Conservation (phyloP, 305 asterid species). For the Solanum hybrid region DNA sequence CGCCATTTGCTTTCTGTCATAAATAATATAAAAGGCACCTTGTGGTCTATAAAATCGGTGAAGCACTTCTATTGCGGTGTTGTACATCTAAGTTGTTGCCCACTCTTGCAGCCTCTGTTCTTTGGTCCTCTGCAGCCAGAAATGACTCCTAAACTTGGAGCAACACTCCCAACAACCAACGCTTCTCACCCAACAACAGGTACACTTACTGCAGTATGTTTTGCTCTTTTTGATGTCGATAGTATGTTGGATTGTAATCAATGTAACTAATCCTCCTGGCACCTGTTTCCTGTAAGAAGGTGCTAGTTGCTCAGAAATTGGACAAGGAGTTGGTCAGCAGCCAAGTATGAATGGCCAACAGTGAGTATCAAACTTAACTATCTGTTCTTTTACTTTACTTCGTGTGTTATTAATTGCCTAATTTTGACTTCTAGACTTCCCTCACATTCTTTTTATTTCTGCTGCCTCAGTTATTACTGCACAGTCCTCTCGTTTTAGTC, state of each 20-base stretch:
- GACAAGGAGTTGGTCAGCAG: background rate
- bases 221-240: background rate
- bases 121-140: background rate
- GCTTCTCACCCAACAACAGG: background rate
- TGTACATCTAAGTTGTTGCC: background rate
- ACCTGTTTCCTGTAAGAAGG: conserved; percentile 1
- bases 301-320: conserved; percentile 3
- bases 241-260: background rate
- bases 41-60: background rate
- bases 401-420: background rate
- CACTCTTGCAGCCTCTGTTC: background rate
- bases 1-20: background rate
- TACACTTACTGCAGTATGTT: background rate
- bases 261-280: background rate
- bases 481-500: background rate
- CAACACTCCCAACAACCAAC: background rate
- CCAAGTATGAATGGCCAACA: conserved; percentile 10
- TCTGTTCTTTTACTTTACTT: background rate
- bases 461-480: background rate
- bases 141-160: background rate
- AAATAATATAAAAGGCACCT: background rate
- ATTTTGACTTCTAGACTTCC: background rate
- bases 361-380: conserved; percentile 10
- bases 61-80: background rate
- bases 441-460: background rate